Conservation (phyloP, 2,329 filamentous ascomycete species). For the Simplicillium aogashimaense region DNA sequence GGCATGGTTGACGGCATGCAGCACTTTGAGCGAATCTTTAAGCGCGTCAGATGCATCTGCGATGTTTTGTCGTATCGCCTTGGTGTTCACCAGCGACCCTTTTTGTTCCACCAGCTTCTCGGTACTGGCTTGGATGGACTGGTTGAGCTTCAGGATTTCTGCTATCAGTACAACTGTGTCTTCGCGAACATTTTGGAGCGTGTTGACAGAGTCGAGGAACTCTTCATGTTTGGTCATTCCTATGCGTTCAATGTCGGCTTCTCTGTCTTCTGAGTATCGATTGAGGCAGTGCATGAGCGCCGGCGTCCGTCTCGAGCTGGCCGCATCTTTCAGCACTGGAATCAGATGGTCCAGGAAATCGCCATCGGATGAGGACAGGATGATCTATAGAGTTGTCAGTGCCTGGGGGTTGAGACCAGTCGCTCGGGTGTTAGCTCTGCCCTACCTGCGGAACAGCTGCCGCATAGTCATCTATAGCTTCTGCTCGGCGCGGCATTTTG, state of each 20-base stretch:
- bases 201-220: conserved; percentile 87
- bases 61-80: conserved; percentile 88
- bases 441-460: conserved; percentile 34
- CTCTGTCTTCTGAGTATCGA: conserved; percentile 76
- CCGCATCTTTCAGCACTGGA: conserved; percentile 84
- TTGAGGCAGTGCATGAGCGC: conserved; percentile 61
- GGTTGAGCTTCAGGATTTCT: conserved; percentile 86
- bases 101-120: conserved; percentile 93
- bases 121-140: conserved; percentile 90
- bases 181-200: conserved; percentile 84
- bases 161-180: conserved; percentile 80
- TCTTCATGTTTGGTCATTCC: conserved; percentile 95
- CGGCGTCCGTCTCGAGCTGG: conserved; percentile 60
- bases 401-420: conserved; percentile 5
- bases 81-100: conserved; percentile 84
- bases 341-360: conserved; percentile 96
- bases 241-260: conserved; percentile 86
- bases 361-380: conserved; percentile 79
- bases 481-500: conserved; percentile 34
- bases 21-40: conserved; percentile 82
- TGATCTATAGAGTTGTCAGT: conserved; percentile 52
- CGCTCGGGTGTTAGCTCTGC: conserved; percentile 10
- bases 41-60: conserved; percentile 83
- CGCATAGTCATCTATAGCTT: conserved; percentile 36
- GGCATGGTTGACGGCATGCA: conserved; percentile 87